Evolutionary conservation across 495 filamentous ascomycete genomes (phyloP), one percentile per base, ranked within the genome.

Genomic region (Neurospora sp.): DNA sequence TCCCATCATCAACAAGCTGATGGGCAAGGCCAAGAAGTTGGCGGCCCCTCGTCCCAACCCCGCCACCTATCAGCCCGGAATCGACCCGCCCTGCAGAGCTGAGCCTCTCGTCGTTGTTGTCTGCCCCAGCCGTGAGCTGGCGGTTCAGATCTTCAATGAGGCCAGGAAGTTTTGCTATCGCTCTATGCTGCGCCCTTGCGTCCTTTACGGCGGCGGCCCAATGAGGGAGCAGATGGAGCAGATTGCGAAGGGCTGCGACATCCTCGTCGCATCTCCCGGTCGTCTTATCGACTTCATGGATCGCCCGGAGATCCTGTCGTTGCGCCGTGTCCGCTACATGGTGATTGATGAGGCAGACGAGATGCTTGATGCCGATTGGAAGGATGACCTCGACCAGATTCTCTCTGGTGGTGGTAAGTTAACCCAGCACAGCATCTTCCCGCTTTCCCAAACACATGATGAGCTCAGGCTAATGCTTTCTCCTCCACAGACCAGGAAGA

Each of bases 301-400:
- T 39, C 88, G 91, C 71, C 84, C 88, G 38, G 77, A 89, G 31
- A 79, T 91, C 20, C 81, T 98, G 18, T 91, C 91, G 4, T 84
- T 98, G 37, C 86, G 85, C 46, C 93, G 95, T 72, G 86, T 97
- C 69, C 89, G 89, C 84, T 97, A 88, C 74, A 83, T 96, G 74
- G 89, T 99, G 71, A 91, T 99, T 73, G 96, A 98, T 70, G 96
- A 99, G 79, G 96, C 96, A 1, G 96, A 99, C 79, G 94, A 98
- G 83, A 89, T 98, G 86, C 87, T 99, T 0, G 79, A 90, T 6
- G 46, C 81, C 0, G 92, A 93, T 77, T 97, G 94, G 93, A 85
- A 91, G 68, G 82, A 86, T 0, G 89, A 93, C 1, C 84, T 97
- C 69, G 82, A 84, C 16, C 84, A 87, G 73, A 91, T 97, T 70